Conservation (phyloP, 768 basidiomycete genomes). For the Pleurotus citrinopileatus region DNA sequence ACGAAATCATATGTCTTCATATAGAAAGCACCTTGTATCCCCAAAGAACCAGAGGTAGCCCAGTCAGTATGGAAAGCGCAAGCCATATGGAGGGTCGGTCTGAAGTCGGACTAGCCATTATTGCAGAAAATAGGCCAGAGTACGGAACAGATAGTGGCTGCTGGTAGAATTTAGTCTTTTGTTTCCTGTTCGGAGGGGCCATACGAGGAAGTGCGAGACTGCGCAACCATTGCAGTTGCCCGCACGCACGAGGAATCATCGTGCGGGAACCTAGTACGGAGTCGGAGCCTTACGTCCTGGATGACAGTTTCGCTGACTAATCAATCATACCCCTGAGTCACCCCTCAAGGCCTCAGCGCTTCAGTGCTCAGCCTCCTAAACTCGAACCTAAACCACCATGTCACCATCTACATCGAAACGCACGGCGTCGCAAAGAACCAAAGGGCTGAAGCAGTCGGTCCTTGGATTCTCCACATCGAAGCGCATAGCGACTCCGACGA, state of each 20-base stretch:
- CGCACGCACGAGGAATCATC: too few species aligned
- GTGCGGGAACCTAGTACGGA: neutral
- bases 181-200: too few species aligned
- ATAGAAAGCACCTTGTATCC: constrained; percentile 38
- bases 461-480: constrained; percentile 46
- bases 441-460: constrained; percentile 40
- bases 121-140: neutral
- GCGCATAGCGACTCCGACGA: constrained; percentile 33
- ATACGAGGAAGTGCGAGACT: too few species aligned
- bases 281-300: neutral
- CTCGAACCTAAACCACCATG: constrained; percentile 2
- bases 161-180: constrained; percentile 1
- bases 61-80: constrained; percentile 27
- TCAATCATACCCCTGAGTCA: neutral
- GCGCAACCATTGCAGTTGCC: too few species aligned
- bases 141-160: neutral
- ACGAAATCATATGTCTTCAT: neutral
- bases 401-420: constrained; percentile 12
- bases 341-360: too few species aligned
- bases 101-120: constrained; percentile 11
- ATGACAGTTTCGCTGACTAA: neutral
- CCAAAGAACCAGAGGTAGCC: constrained; percentile 38
- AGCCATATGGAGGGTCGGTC: constrained; percentile 26
- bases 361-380: too few species aligned
- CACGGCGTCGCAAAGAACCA: neutral